Evolutionary conservation across 495 filamentous ascomycete species (phyloP), one percentile per base, ranked within the genome.

Genomic region (Parachaetomium inaequale): DNA sequence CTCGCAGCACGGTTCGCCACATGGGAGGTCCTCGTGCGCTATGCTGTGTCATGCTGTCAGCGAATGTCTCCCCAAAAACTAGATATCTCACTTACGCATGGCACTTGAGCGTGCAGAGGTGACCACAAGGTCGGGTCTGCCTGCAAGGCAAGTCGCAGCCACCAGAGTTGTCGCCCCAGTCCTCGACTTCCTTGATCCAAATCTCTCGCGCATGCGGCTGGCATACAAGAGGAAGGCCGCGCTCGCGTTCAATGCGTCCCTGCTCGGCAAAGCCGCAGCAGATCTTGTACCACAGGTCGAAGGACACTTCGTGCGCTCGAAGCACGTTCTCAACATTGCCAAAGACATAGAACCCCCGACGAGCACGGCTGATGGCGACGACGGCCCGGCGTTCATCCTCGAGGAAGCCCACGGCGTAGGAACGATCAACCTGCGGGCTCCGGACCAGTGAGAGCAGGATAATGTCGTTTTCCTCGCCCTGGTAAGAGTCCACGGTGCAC

Each of bases 381-480:
- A 93, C 93, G 14, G 92, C 83, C 63, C 93, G 84, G 64, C 96
- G 95, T 65, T 85, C 79, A 49, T 88, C 84, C 11, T 79, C 78
- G 23, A 94, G 74, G 67, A 93, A 97, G 4, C 90, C 90, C 51
- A 91, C 85, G 36, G 76, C 59, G 25, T 56, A 63, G 14, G 64
- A 45, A 11, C 66, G 62, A 19, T 65, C 66, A 0, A 28, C 50
- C 14, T 66, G 55, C 2, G 72, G 72, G 67, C 87, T 93, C 49
- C 94, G 81, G 12, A 96, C 93, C 0, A 97, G 76, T 0, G 93
- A 96, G 1, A 97, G 78, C 5, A 98, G 66, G 19, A 97, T 76
- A 38, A 97, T 78, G 21, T 91, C 90, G 66, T 97, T 97, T 66
- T 98, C 92, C 70, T 97, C 92, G 29, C 93, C 93, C 69, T 98